These are phyloP conservation scores for Paradendryphiella salina DNA, from an alignment of 2,329 filamentous ascomycete species.

Conservation along the genomic window DNA sequence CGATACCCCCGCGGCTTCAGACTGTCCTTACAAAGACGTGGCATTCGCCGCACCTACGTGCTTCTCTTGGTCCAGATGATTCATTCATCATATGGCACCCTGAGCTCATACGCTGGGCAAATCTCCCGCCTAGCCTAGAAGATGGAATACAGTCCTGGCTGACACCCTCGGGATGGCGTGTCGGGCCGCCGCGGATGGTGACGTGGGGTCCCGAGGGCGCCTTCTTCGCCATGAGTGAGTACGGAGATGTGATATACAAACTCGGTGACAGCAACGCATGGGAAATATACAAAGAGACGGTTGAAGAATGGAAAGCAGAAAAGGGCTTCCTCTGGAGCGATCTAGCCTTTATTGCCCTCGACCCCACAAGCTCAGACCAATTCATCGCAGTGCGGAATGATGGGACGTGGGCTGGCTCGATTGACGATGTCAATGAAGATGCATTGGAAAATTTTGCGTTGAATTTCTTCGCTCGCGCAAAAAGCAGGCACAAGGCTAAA, in stretches of 20 bases:
- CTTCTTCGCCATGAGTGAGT: conserved; percentile 46
- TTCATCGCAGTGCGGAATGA: conserved; percentile 43
- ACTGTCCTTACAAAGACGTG: conserved; percentile 29
- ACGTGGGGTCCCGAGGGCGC: conserved; percentile 39
- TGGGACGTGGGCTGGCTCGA: conserved; percentile 43
- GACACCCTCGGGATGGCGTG: conserved; percentile 44
- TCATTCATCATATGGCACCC: conserved; percentile 45
- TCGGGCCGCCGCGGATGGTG: conserved; percentile 39
- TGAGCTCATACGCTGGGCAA: conserved; percentile 39
- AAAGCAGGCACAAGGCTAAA: conserved; percentile 21
- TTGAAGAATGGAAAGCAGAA: conserved; percentile 43
- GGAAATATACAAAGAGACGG: conserved; percentile 40
- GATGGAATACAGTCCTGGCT: conserved; percentile 43
- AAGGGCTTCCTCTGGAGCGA: conserved; percentile 37
- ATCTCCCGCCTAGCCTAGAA: conserved; percentile 34
- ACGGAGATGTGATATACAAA: conserved; percentile 38
- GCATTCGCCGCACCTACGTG: conserved; percentile 37
- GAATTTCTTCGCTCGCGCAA: conserved; percentile 36
- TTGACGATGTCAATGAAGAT: conserved; percentile 41
- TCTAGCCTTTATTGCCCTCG: conserved; percentile 38
- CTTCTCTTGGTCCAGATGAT: conserved; percentile 34
- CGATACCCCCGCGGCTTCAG: conserved; percentile 29
- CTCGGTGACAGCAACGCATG: conserved; percentile 32
- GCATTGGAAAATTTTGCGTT: conserved; percentile 37
- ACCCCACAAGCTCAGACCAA: conserved; percentile 36